A percentile compares a stretch with the other conserved stretches of the same genome.
Evolutionary conservation across 2,329 filamentous ascomycete genomes (phyloP).

Genomic region (Albophoma yamanashiensis): DNA sequence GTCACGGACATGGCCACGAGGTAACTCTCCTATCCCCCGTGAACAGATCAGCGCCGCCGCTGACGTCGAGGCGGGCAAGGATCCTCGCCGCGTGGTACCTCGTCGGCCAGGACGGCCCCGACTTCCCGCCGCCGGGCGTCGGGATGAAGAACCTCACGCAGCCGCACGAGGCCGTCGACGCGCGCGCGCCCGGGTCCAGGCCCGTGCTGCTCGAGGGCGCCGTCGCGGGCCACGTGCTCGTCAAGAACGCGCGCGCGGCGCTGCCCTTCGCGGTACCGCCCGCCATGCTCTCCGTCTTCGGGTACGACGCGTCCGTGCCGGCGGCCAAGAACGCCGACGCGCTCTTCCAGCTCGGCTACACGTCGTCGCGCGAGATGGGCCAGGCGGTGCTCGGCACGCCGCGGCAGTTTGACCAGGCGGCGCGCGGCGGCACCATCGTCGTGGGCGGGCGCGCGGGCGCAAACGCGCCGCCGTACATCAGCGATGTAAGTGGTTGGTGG

Average conservation of each 20-base stretch:
- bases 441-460: conserved; percentile 41
- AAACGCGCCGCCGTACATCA: conserved; percentile 37
- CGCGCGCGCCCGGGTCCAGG: conserved; percentile 33
- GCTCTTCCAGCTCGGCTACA: conserved; percentile 34
- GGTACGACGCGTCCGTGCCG: conserved; percentile 50
- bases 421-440: conserved; percentile 39
- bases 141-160: conserved; percentile 51
- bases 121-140: conserved; percentile 33
- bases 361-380: conserved; percentile 33
- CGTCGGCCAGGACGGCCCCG: conserved; percentile 36
- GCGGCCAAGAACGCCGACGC: conserved; percentile 36
- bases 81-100: conserved; percentile 53
- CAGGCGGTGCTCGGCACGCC: conserved; percentile 31
- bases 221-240: conserved; percentile 56
- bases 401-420: conserved; percentile 36
- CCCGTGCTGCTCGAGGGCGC: conserved; percentile 38
- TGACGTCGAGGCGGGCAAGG: conserved; percentile 22
- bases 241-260: conserved; percentile 59
- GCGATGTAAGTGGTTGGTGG: conserved; percentile 28
- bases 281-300: conserved; percentile 45
- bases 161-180: conserved; percentile 36
- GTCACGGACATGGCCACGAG: conserved; percentile 73
- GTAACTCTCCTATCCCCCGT: neutral
- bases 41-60: neutral
- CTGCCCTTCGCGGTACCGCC: conserved; percentile 52